These are phyloP conservation scores for Zygoascus flipseniorum DNA, from an alignment of 805 yeast species.

Conservation along the genomic window DNA sequence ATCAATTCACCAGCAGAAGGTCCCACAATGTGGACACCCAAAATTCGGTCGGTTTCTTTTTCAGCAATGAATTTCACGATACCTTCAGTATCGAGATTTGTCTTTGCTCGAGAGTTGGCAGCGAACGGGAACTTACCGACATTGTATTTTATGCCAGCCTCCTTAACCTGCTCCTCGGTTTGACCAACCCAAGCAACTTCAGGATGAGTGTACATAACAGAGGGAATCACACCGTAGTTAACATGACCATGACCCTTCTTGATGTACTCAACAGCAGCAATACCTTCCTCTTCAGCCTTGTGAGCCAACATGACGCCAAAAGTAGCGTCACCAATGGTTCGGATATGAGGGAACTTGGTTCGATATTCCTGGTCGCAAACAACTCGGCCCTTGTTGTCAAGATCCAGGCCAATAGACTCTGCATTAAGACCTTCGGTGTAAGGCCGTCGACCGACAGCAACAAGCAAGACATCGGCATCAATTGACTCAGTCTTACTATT, in stretches of 20 bases:
- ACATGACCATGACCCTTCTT: slow-evolving; percentile 95
- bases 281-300: slow-evolving; percentile 99
- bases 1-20: slow-evolving; percentile 99
- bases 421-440: slow-evolving; percentile 83
- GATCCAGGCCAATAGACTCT: slow-evolving; percentile 82
- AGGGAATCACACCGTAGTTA: slow-evolving; percentile 94
- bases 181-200: slow-evolving; percentile 99
- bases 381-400: slow-evolving; percentile 85
- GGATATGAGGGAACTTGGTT: slow-evolving; percentile 86
- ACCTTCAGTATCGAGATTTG: slow-evolving; percentile 94
- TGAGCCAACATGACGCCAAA: slow-evolving; percentile 99
- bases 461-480: slow-evolving; percentile 88
- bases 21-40: slow-evolving; percentile 96
- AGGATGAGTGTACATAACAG: slow-evolving; percentile 99
- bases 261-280: slow-evolving; percentile 94
- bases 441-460: slow-evolving; percentile 99
- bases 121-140: slow-evolving; percentile 97
- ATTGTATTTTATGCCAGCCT: slow-evolving; percentile 82
- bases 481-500: slow-evolving; percentile 68
- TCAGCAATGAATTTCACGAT: slow-evolving; percentile 93
- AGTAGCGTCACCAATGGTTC: slow-evolving; percentile 97
- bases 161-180: slow-evolving; percentile 90
- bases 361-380: slow-evolving; percentile 91
- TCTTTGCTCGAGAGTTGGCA: slow-evolving; percentile 99
- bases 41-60: slow-evolving; percentile 91